Evolutionary conservation across 2,329 filamentous ascomycete species (phyloP).

Genomic region (Apiospora rasikravindrae): DNA sequence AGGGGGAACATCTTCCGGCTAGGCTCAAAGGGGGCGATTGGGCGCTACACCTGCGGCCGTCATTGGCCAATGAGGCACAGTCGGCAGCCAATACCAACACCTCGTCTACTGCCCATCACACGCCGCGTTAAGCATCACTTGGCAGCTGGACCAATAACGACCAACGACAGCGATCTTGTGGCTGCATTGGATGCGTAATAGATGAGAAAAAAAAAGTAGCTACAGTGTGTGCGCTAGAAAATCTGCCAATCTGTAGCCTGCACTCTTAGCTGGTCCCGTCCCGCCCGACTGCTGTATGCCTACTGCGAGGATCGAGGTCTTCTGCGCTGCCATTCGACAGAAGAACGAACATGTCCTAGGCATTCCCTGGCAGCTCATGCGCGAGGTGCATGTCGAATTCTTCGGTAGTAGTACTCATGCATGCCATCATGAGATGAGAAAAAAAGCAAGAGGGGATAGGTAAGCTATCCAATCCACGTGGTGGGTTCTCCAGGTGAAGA

Average conservation of each 20-base stretch:
- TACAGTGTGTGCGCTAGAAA: background rate
- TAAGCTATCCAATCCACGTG: constrained; percentile 6
- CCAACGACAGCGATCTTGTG: constrained; percentile 28
- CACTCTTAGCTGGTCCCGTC: constrained; percentile 1
- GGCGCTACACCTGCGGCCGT: constrained; percentile 45
- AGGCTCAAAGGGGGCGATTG: constrained; percentile 39
- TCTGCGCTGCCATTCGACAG: constrained; percentile 11
- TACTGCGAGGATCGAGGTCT: constrained; percentile 12
- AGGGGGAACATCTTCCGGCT: constrained; percentile 29
- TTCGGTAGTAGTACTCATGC: constrained; percentile 13
- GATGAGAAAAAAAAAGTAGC: background rate
- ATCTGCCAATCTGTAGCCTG: background rate
- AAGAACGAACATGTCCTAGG: background rate
- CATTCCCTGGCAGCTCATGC: constrained; percentile 12
- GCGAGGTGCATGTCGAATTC: background rate
- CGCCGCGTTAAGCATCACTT: constrained; percentile 26
- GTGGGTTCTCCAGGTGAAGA: constrained; percentile 6
- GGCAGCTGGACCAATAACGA: constrained; percentile 30
- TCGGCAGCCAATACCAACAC: constrained; percentile 36
- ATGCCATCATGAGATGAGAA: background rate
- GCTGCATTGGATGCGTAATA: constrained; percentile 28
- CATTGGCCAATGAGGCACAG: constrained; percentile 40
- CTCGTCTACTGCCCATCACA: constrained; percentile 40
- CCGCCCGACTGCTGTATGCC: constrained; percentile 17
- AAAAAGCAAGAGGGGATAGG: background rate